phyloP scores from a whole-genome alignment of 2,329 filamentous ascomycete genomes.

The Fusarium xyrophilum region DNA sequence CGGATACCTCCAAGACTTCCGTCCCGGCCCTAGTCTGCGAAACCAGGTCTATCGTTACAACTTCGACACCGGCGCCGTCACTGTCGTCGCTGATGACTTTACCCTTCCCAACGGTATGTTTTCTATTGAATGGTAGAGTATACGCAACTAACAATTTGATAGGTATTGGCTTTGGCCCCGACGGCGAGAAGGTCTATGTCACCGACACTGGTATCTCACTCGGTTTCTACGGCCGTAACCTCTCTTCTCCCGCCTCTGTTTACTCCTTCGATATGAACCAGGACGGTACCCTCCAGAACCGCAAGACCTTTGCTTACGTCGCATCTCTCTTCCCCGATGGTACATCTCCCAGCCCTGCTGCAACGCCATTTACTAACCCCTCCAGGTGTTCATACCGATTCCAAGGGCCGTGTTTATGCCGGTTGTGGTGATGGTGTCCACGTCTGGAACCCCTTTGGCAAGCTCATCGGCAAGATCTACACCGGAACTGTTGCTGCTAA shows the following conservation, averaged over 20 bases:
- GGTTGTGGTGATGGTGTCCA: conserved; percentile 58
- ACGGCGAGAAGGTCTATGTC: conserved; percentile 60
- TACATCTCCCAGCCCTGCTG: conserved; percentile 22
- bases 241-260: conserved; percentile 54
- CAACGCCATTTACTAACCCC: background rate
- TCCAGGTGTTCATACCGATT: conserved; percentile 61
- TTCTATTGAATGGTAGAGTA: fast-evolving
- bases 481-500: conserved; percentile 53
- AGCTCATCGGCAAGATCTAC: conserved; percentile 63
- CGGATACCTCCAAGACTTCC: conserved; percentile 65
- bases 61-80: conserved; percentile 56
- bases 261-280: conserved; percentile 55
- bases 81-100: conserved; percentile 65
- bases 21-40: conserved; percentile 58
- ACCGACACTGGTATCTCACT: conserved; percentile 60
- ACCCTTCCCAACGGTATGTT: conserved; percentile 59
- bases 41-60: conserved; percentile 67
- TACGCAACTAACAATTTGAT: background rate
- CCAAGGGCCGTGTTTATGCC: conserved; percentile 62
- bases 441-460: conserved; percentile 55
- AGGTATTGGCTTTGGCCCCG: conserved; percentile 63
- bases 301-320: conserved; percentile 63
- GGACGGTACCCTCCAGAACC: conserved; percentile 56
- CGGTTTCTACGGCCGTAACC: conserved; percentile 52
- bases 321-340: conserved; percentile 65